phyloP scores from a whole-genome alignment of 2,329 filamentous ascomycete genomes.

The Penicillium sp. region DNA sequence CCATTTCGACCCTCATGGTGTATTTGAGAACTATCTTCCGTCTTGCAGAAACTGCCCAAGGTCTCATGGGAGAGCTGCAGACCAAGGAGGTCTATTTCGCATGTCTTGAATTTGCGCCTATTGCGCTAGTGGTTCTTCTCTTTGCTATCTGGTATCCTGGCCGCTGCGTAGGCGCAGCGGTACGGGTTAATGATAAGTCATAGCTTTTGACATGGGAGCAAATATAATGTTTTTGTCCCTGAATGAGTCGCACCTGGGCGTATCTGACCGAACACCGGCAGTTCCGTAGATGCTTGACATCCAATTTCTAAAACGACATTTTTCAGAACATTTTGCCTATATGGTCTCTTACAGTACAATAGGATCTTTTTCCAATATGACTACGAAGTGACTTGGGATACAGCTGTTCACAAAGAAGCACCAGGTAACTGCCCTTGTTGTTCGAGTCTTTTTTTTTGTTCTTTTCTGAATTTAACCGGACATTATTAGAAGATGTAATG shows the following conservation, averaged over 20 bases:
- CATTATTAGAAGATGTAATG: background rate
- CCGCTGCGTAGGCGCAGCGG: constrained; percentile 2
- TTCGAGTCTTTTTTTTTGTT: background rate
- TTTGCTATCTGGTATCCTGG: constrained; percentile 13
- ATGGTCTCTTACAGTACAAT: background rate
- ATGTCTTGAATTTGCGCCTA: constrained; percentile 14
- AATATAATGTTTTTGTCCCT: background rate
- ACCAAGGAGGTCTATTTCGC: constrained; percentile 12
- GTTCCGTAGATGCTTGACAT: background rate
- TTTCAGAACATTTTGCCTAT: background rate
- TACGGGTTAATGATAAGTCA: background rate
- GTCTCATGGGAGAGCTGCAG: constrained; percentile 10
- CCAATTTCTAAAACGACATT: background rate
- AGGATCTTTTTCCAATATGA: background rate
- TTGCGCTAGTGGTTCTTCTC: constrained; percentile 11
- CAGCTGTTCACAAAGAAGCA: background rate
- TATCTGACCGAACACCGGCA: too few species aligned
- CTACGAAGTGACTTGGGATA: background rate
- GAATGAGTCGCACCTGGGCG: background rate
- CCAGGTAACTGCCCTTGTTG: too few species aligned
- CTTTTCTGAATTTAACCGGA: background rate
- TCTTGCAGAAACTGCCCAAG: constrained; percentile 11
- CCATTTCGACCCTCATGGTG: constrained; percentile 12
- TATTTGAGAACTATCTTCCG: constrained; percentile 15
- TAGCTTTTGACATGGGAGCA: background rate